phyloP scores from a whole-genome alignment of 1,284 basidiomycete species.

The Ustilago trichophora region DNA sequence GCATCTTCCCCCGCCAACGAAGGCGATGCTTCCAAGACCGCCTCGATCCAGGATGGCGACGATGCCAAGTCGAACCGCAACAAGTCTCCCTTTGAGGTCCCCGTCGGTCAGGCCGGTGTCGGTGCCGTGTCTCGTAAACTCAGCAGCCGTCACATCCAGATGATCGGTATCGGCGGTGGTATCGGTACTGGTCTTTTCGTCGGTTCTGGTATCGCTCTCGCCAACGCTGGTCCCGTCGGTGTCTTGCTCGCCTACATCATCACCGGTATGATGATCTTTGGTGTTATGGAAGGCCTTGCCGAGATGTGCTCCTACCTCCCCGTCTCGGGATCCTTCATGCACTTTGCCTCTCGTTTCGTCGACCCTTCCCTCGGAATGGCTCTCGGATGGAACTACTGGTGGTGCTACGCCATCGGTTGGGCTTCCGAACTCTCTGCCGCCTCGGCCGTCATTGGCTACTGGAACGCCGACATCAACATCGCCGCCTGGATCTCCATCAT shows the following conservation, averaged over 20 bases:
- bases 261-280: slow-evolving; percentile 54
- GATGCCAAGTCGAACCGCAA: slow-evolving; percentile 21
- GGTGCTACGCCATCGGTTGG: slow-evolving; percentile 60
- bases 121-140: slow-evolving; percentile 43
- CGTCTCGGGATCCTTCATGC: slow-evolving; percentile 59
- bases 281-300: slow-evolving; percentile 57
- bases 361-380: slow-evolving; percentile 81
- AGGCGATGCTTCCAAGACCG: slow-evolving; percentile 24
- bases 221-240: slow-evolving; percentile 55
- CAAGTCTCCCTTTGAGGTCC: slow-evolving; percentile 37
- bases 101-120: slow-evolving; percentile 30
- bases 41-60: slow-evolving; percentile 10
- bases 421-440: slow-evolving; percentile 67
- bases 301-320: slow-evolving; percentile 59
- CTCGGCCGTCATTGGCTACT: slow-evolving; percentile 66
- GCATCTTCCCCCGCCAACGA: neutral
- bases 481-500: slow-evolving; percentile 58
- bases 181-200: slow-evolving; percentile 62
- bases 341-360: slow-evolving; percentile 56
- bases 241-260: slow-evolving; percentile 56
- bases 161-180: slow-evolving; percentile 58
- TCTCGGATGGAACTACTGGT: slow-evolving; percentile 63
- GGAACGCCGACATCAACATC: slow-evolving; percentile 56
- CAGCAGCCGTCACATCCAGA: slow-evolving; percentile 45
- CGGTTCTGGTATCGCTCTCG: slow-evolving; percentile 51